A percentile compares a stretch with the other conserved stretches of the same genome.
phyloP scores from a whole-genome alignment of 2,329 filamentous ascomycete genomes.

The Bimuria novae-zelandiae region DNA sequence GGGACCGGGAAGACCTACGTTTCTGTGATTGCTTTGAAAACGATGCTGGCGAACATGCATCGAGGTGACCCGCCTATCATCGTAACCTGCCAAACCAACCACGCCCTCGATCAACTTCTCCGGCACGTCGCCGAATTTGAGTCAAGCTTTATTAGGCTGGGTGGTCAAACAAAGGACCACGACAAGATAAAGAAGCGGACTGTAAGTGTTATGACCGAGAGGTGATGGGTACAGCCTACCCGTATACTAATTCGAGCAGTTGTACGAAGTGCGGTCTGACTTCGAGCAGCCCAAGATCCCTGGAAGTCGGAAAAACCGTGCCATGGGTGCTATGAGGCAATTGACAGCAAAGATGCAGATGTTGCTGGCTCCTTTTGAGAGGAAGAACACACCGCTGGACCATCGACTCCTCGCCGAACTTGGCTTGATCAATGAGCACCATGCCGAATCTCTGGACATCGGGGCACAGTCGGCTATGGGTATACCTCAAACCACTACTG shows the following conservation, averaged over 20 bases:
- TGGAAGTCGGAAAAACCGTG: slow-evolving; percentile 48
- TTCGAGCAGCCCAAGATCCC: slow-evolving; percentile 24
- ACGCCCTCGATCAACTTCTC: slow-evolving; percentile 84
- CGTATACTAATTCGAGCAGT: not conserved
- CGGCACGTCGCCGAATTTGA: slow-evolving; percentile 66
- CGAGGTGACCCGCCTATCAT: slow-evolving; percentile 69
- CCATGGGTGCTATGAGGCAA: slow-evolving; percentile 49
- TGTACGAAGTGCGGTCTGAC: slow-evolving; percentile 59
- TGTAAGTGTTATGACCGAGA: slow-evolving; percentile 40
- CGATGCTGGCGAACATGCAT: slow-evolving; percentile 64
- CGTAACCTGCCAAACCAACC: slow-evolving; percentile 85
- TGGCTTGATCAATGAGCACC: slow-evolving; percentile 64
- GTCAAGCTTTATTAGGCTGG: slow-evolving; percentile 66
- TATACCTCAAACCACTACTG: slow-evolving; percentile 32
- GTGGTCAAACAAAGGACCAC: slow-evolving; percentile 69
- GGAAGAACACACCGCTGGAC: slow-evolving; percentile 23
- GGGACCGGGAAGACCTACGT: slow-evolving; percentile 82
- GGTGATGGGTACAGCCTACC: not conserved
- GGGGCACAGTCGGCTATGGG: slow-evolving; percentile 54
- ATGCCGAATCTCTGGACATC: slow-evolving; percentile 64
- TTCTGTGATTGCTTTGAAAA: slow-evolving; percentile 71
- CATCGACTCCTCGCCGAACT: slow-evolving; percentile 55
- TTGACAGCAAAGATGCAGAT: slow-evolving; percentile 27
- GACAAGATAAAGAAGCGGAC: slow-evolving; percentile 67
- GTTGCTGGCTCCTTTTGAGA: slow-evolving; percentile 33